Percentiles rank a stretch among this genome's conserved stretches.
Evolutionary conservation across 2,329 filamentous ascomycete species (phyloP).

Genomic region (Colletotrichum theobromicola): DNA sequence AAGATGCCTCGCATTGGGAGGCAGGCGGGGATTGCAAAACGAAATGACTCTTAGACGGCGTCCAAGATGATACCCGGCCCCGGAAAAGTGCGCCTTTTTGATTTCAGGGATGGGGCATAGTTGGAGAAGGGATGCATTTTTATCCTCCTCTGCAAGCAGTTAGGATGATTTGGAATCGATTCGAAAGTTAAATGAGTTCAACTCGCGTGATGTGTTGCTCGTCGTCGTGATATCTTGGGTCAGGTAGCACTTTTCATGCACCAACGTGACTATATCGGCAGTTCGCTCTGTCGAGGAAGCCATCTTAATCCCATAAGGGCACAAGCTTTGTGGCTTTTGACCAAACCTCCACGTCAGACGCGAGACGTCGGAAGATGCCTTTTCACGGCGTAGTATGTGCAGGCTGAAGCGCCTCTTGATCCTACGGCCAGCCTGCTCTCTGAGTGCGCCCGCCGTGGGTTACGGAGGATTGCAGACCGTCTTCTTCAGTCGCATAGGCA

Average conservation of each 20-base stretch:
- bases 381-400: background rate
- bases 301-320: background rate
- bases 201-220: background rate
- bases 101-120: background rate
- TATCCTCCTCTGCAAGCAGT: background rate
- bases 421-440: background rate
- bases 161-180: background rate
- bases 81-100: slow-evolving; percentile 10
- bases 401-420: background rate
- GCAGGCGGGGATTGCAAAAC: background rate
- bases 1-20: background rate
- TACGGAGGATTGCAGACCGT: background rate
- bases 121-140: background rate
- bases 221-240: background rate
- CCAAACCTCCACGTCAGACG: background rate
- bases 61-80: slow-evolving; percentile 12
- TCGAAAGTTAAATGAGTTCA: background rate
- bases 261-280: background rate
- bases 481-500: background rate
- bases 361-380: background rate
- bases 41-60: slow-evolving; percentile 12
- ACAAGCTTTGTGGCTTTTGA: background rate
- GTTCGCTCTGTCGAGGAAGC: background rate
- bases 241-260: background rate
- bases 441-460: background rate